These are phyloP conservation scores for Tetracentron sinense DNA, from an alignment of 164 flowering plant species.

Conservation along the genomic window DNA sequence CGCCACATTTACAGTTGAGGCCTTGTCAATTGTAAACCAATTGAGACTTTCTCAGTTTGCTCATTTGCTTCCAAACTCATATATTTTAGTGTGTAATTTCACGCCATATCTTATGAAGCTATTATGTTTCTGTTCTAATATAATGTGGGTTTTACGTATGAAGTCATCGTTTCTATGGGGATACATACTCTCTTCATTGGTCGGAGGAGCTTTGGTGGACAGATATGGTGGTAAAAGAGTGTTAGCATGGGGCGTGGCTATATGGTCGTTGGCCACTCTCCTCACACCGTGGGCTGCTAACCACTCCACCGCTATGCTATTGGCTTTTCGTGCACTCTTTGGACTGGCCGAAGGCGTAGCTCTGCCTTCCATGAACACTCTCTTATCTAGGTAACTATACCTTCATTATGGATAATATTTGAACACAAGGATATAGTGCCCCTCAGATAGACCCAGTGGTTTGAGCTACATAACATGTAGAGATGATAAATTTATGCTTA, in stretches of 20 bases:
- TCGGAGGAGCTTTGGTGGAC: conserved; percentile 88
- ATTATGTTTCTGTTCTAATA: not conserved
- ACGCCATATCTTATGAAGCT: not conserved
- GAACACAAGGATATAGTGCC: not conserved
- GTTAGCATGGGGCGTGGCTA: conserved; percentile 77
- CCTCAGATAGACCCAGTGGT: too few relatives aligned
- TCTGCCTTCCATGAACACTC: conserved; percentile 84
- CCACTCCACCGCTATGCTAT: conserved; percentile 65
- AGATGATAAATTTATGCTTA: not conserved
- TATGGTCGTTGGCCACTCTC: conserved; percentile 92
- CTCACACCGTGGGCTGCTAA: conserved; percentile 90
- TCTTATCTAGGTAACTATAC: conserved; percentile 56
- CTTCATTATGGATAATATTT: not conserved
- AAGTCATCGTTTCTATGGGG: conserved; percentile 99
- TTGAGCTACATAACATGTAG: too few relatives aligned
- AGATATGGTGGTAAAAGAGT: conserved; percentile 82
- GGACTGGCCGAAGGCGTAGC: conserved; percentile 96
- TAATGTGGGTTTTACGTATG: conserved; percentile 6
- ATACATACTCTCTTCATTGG: conserved; percentile 73
- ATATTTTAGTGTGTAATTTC: too few relatives aligned
- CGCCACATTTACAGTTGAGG: too few relatives aligned
- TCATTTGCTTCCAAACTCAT: too few relatives aligned
- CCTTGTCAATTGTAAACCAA: too few relatives aligned
- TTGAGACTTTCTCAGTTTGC: too few relatives aligned
- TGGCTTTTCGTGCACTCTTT: conserved; percentile 81